A percentile compares a stretch with the other conserved stretches of the same genome.
phyloP scores from a whole-genome alignment of 768 basidiomycete genomes.

The Chalciporus sphaerocephalus region DNA sequence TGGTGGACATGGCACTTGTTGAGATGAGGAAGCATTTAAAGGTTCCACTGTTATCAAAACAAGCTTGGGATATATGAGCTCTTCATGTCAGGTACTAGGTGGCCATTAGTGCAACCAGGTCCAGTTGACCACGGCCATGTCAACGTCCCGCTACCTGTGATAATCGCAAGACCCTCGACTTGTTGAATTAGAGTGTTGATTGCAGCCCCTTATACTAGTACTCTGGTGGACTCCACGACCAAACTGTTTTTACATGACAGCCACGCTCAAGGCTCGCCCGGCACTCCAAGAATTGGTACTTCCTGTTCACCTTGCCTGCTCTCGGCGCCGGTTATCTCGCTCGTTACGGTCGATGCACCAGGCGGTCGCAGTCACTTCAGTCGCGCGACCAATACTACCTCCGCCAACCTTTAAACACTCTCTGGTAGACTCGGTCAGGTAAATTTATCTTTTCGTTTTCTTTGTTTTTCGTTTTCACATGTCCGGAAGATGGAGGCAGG shows the following conservation, averaged over 20 bases:
- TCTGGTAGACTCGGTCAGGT: neutral
- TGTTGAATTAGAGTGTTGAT: too few species aligned
- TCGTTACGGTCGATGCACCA: constrained; percentile 21
- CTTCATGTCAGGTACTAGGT: too few species aligned
- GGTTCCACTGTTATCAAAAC: too few species aligned
- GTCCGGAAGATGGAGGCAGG: too few species aligned
- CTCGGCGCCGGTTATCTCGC: constrained; percentile 5
- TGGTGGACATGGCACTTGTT: neutral
- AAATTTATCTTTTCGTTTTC: neutral
- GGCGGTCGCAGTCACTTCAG: constrained; percentile 5
- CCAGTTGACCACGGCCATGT: too few species aligned
- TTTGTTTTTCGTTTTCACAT: neutral
- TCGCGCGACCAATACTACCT: neutral
- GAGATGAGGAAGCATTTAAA: neutral
- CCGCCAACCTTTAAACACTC: neutral
- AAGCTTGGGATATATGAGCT: too few species aligned
- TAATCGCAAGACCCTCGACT: too few species aligned
- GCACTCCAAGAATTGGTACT: constrained; percentile 6
- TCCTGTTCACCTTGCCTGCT: neutral
- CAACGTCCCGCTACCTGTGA: too few species aligned
- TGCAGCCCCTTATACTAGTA: too few species aligned
- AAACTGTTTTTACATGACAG: constrained; percentile 2
- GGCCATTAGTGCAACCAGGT: too few species aligned
- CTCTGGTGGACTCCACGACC: too few species aligned
- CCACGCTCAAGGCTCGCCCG: neutral